These are phyloP conservation scores for Nannizziopsis barbatae DNA, from an alignment of 2,329 filamentous ascomycete genomes.

Conservation along the genomic window DNA sequence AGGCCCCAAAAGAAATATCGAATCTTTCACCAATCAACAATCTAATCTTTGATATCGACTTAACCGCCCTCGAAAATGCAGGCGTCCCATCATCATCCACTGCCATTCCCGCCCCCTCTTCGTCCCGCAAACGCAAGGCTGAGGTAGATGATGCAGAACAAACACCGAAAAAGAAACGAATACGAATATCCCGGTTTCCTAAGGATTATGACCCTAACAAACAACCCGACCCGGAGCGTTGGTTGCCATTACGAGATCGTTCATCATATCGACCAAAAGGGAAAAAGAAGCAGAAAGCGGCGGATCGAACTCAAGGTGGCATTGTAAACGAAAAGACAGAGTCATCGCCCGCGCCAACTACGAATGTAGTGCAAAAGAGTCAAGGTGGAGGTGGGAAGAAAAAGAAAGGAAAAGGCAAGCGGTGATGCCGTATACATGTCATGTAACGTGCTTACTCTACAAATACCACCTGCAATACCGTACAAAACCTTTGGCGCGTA, in stretches of 20 bases:
- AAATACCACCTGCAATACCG: neutral
- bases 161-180: conserved; percentile 28
- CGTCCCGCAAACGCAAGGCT: conserved; percentile 32
- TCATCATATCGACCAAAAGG: conserved; percentile 84
- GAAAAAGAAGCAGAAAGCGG: conserved; percentile 76
- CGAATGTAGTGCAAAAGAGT: conserved; percentile 21
- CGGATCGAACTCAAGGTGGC: conserved; percentile 75
- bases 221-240: conserved; percentile 78
- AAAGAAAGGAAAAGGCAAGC: conserved; percentile 43
- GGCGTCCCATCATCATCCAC: conserved; percentile 30
- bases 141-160: conserved; percentile 22
- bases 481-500: too few relatives aligned
- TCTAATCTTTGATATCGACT: conserved; percentile 34
- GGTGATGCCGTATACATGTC: conserved; percentile 18
- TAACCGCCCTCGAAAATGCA: conserved; percentile 35
- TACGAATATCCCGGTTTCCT: conserved; percentile 38
- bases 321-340: conserved; percentile 61
- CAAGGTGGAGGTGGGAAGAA: conserved; percentile 36
- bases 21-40: conserved; percentile 32
- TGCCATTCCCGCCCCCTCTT: conserved; percentile 18
- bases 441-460: neutral
- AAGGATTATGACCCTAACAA: conserved; percentile 57
- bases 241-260: conserved; percentile 81
- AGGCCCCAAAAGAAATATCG: conserved; percentile 28
- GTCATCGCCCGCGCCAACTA: conserved; percentile 33